phyloP scores from a whole-genome alignment of 2,329 filamentous ascomycete species.

The Talaromyces pinophilus region DNA sequence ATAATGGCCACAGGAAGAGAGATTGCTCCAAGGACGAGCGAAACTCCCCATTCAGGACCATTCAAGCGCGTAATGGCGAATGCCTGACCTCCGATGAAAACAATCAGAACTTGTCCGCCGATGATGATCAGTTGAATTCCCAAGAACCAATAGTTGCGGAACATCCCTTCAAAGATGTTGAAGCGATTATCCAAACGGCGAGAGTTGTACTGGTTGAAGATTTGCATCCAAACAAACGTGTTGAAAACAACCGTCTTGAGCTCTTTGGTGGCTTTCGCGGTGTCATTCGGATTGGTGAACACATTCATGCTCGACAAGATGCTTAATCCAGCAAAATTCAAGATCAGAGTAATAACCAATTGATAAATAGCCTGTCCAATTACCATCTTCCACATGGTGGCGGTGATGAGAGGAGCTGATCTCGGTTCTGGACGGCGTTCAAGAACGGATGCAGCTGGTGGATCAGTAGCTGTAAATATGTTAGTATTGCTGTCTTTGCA shows the following conservation, averaged over 20 bases:
- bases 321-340: conserved; percentile 49
- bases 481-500: conserved; percentile 9
- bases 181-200: conserved; percentile 48
- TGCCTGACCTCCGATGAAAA: conserved; percentile 68
- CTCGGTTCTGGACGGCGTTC: conserved; percentile 54
- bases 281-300: conserved; percentile 30
- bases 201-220: conserved; percentile 54
- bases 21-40: conserved; percentile 66
- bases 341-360: conserved; percentile 43
- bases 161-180: conserved; percentile 49
- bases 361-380: conserved; percentile 48
- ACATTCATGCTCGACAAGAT: conserved; percentile 41
- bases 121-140: conserved; percentile 67
- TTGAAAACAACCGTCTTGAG: conserved; percentile 47
- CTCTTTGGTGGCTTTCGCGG: conserved; percentile 26
- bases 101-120: conserved; percentile 69
- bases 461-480: conserved; percentile 55
- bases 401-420: conserved; percentile 47
- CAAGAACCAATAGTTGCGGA: conserved; percentile 53
- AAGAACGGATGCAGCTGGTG: conserved; percentile 59
- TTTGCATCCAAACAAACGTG: conserved; percentile 51
- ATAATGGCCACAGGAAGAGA: conserved; percentile 67
- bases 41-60: conserved; percentile 70
- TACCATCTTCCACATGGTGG: conserved; percentile 52
- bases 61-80: conserved; percentile 64